Evolutionary conservation across 1,284 basidiomycete species (phyloP), one percentile per base, ranked within the genome.

Genomic region (Cutaneotrichosporon cutaneum): DNA sequence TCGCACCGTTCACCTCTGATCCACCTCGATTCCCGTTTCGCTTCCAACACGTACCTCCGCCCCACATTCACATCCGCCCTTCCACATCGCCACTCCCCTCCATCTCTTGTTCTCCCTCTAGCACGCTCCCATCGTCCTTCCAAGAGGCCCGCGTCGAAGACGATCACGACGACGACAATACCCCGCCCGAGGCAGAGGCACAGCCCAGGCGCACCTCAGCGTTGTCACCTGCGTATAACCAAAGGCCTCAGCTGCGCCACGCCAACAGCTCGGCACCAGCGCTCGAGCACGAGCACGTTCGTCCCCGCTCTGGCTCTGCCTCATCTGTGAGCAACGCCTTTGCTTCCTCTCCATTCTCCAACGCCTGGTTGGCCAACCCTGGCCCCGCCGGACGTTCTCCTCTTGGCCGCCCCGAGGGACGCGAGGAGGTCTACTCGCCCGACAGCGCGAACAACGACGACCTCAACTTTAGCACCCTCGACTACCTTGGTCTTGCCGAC

Each of bases 401-500:
- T 26, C 67, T 76, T 9, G 75, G 69, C 26, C 18, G 68, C 64
- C 47, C 56, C 9, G 69, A 70, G 54, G 90, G 89, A 32, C 85
- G 85, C 64, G 89, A 90, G 71, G 88, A 88, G 22, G 64, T 75
- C n/a, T 84, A 82, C 32, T 50, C 50, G 16, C 58, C 62, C 33
- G 51, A 58, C 45, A 47, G 53, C 16, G 22, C 47, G 13, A 52
- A 30, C 26, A 83, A 84, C 22, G 92, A 94, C 64, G 90, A 94
- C 61, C 90, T 92, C 76, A 90, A 93, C 73, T 90, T 94, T 55
- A 90, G 92, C 72, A 96, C 94, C 27, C 85, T 97, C 66, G 93
- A 94, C 78, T 96, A 96, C 77, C 88, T 97, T 57, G 94, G 94
- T 51, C 84, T 97, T 68, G 94, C 94, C 70, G 77, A 77, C 56